Evolutionary conservation across 2,329 filamentous ascomycete genomes (phyloP).

Genomic region (Xylariales sp.): DNA sequence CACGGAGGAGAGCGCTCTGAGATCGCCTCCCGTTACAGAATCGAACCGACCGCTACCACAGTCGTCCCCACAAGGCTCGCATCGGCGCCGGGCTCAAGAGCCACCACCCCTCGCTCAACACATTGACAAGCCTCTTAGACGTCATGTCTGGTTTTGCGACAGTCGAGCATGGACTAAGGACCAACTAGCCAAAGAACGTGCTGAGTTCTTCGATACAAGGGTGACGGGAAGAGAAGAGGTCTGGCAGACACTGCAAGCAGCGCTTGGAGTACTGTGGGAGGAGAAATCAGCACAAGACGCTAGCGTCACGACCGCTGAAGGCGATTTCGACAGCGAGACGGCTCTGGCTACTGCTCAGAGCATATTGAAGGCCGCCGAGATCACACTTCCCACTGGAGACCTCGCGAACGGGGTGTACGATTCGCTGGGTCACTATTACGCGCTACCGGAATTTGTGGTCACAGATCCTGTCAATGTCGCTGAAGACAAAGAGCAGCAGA

Average conservation of each 20-base stretch:
- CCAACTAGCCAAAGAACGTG: slow-evolving; percentile 65
- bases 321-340: slow-evolving; percentile 29
- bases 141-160: slow-evolving; percentile 61
- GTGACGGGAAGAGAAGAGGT: slow-evolving; percentile 73
- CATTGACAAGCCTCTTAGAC: slow-evolving; percentile 64
- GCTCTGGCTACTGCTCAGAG: slow-evolving; percentile 67
- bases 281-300: slow-evolving; percentile 36
- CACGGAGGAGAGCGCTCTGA: slow-evolving; percentile 21
- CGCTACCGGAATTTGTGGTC: slow-evolving; percentile 63
- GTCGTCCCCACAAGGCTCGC: slow-evolving; percentile 12
- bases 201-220: slow-evolving; percentile 85
- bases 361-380: slow-evolving; percentile 72
- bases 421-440: slow-evolving; percentile 63
- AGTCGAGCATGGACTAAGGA: slow-evolving; percentile 64
- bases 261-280: slow-evolving; percentile 63
- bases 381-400: slow-evolving; percentile 70
- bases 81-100: slow-evolving; percentile 29
- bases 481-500: slow-evolving; percentile 17
- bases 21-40: slow-evolving; percentile 15
- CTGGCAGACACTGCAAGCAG: slow-evolving; percentile 71
- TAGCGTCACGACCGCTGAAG: slow-evolving; percentile 25
- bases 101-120: slow-evolving; percentile 52
- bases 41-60: slow-evolving; percentile 12
- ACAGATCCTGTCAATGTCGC: slow-evolving; percentile 59
- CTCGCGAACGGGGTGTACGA: slow-evolving; percentile 70